A percentile compares a stretch with the other conserved stretches of the same genome.
Conservation (phyloP, 495 filamentous ascomycete species). For the Aspergillus steynii region DNA sequence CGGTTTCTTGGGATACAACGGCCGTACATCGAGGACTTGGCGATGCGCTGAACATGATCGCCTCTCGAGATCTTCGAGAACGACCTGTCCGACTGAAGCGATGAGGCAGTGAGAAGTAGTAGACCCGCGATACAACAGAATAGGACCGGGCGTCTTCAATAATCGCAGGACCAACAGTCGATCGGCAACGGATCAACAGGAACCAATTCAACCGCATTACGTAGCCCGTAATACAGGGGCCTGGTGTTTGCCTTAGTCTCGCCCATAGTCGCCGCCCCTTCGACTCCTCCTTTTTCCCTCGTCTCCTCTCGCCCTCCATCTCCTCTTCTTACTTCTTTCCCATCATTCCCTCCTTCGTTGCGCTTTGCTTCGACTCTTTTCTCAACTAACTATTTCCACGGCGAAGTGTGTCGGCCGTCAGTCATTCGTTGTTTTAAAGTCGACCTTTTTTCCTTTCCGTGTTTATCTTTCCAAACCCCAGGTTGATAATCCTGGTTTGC, state of each 20-base stretch:
- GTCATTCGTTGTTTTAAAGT: slow-evolving; percentile 24
- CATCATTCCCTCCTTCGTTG: slow-evolving; percentile 22
- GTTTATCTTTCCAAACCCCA: slow-evolving; percentile 1
- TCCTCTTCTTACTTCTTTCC: slow-evolving; percentile 18
- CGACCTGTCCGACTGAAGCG: too few species aligned
- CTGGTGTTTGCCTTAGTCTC: neutral
- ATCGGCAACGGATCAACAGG: neutral
- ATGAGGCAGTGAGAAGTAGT: neutral
- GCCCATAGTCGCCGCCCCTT: slow-evolving; percentile 6
- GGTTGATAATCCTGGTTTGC: slow-evolving; percentile 2
- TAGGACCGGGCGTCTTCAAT: neutral
- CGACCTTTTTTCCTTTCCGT: slow-evolving; percentile 2
- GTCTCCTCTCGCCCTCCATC: slow-evolving; percentile 7
- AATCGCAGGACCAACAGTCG: neutral
- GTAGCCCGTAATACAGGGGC: neutral
- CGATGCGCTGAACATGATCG: neutral
- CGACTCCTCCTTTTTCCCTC: slow-evolving; percentile 15
- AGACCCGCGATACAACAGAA: neutral
- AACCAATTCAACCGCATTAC: neutral
- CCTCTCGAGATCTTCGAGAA: neutral
- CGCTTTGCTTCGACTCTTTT: slow-evolving; percentile 10
- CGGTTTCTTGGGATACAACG: neutral
- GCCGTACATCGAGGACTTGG: neutral
- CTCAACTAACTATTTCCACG: slow-evolving; percentile 12
- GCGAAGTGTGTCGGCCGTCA: slow-evolving; percentile 23